Base-by-base conservation (phyloP, 768 basidiomycete genomes). In the Boletellus sp. region DNA sequence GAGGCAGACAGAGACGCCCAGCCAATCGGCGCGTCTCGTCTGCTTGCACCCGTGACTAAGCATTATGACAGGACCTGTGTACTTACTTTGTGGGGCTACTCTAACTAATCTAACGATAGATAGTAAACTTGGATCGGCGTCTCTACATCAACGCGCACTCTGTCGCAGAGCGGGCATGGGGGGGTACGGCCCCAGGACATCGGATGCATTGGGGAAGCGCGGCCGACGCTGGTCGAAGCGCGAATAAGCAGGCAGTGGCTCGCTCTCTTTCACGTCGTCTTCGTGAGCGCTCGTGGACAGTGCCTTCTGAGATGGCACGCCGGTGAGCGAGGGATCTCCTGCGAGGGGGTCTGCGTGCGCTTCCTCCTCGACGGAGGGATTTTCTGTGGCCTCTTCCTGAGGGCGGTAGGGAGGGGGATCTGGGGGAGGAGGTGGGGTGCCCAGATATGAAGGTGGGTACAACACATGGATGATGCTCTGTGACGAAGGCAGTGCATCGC, bases 111-210 rank as follows among this genome's bases (percentile, higher is more conserved):
- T 48, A 50, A 37, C 40, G 9, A 40, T 53, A 50, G 20, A 47
- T 47, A 16, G 37, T 5, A 43, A 23, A 50, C 45, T 32, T 1
- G 16, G 13, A n/a, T 5, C n/a, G n/a, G n/a, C n/a, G n/a, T n/a
- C 11, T 6, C 7, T 3, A 20, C 22, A 42, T 62, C 39, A 54
- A 2, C 12, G 47, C 7, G 36, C 15, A 32, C n/a, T 32, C 24
- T 16, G 39, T 23, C 39, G 15, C 4, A 66, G 31, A 26, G 41
- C 8, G 19, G 68, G 46, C 35, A 55, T 16, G 3, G 58, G 52
- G 1, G 68, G 66, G 31, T 67, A 68, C 43, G 68, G 66, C 5
- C 68, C 68, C 45, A 67, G 28, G 0, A 45, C 41, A 38, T 55
- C 55, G 12, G 57, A 46, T 23, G 57, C 64, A 9, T 17, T 6